Base-by-base conservation (phyloP, 176 grass and related monocot species). In the Canna indica region DNA sequence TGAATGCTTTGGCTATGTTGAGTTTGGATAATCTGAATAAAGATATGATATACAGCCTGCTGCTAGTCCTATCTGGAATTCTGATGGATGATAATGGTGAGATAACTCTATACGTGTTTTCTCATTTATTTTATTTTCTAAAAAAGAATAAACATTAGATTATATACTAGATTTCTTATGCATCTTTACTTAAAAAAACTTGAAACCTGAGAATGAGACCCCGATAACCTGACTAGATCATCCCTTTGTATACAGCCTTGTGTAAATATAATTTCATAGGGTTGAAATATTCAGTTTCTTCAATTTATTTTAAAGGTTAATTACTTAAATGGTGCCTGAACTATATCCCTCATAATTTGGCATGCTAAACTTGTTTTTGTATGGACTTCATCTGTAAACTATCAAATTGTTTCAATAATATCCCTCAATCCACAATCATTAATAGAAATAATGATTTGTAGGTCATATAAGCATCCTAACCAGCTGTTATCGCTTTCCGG, bases 11-110 rank as follows among this genome's bases (percentile, higher is more conserved):
- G 77, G n/a, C 77, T 69, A 78, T 82, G 71, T 69, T 89, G 47
- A 84, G 79, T 74, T 22, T 67, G 68, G 79, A 89, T 68, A 64
- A 77, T 77, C 50, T 71, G 58, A 81, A 91, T 68, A 96, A 91
- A 74, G 79, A 96, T 85, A 53, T 96, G 63, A 71, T 85, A 16
- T 96, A 96, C 75, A 89, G 77, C 78, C 83, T 87, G 44, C 79
- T 91, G 66, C 77, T 96, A 27, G 86, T 91, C 59, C 74, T 96
- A 64, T 96, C 92, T 79, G 92, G 92, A 82, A 85, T 96, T 47
- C 65, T 96, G 50, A 89, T 91, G 88, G 88, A 96, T 79, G 76
- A 88, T 70, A 89, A 83, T 65, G 92, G 92, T 96, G 76, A 84
- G 76, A 81, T 62, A 57, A 38, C 68, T 77, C 15, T 53, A 22